These are phyloP conservation scores for Castanospermum australe DNA, from an alignment of 306 rosid genomes.

Conservation along the genomic window DNA sequence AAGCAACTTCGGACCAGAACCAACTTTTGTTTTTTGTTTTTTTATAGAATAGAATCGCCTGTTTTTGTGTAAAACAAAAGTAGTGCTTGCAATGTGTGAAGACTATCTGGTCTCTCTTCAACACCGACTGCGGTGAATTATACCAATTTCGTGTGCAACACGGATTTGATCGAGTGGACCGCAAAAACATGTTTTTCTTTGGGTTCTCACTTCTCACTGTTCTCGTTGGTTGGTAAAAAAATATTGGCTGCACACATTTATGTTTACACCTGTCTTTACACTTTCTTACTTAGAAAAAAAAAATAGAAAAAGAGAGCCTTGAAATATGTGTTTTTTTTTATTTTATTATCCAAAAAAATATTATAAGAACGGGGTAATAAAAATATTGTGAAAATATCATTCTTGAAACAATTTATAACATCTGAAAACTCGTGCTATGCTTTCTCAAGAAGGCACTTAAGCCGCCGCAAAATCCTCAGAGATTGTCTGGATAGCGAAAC, in stretches of 20 bases:
- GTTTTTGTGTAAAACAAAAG: not conserved
- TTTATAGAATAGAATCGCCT: too few relatives aligned
- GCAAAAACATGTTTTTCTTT: slow-evolving; percentile 20
- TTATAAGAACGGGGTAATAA: too few relatives aligned
- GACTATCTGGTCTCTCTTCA: slow-evolving; percentile 9
- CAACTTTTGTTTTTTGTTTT: too few relatives aligned
- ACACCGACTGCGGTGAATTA: not conserved
- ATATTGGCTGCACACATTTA: too few relatives aligned
- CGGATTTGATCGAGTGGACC: not conserved
- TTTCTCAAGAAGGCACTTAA: not conserved
- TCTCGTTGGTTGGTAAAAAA: not conserved
- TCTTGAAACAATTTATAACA: too few relatives aligned
- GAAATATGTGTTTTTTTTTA: too few relatives aligned
- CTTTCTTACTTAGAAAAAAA: too few relatives aligned
- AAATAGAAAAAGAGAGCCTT: too few relatives aligned
- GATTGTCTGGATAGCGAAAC: not conserved
- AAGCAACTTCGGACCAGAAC: not conserved
- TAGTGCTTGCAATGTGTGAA: not conserved
- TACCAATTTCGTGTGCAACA: not conserved
- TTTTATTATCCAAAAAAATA: too few relatives aligned
- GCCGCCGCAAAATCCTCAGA: not conserved
- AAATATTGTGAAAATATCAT: too few relatives aligned
- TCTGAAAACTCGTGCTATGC: not conserved
- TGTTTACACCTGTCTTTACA: too few relatives aligned
- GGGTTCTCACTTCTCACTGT: not conserved